Evolutionary conservation across 306 rosid species (phyloP), one percentile per base, ranked within the genome.

Genomic region (Corylus avellana): DNA sequence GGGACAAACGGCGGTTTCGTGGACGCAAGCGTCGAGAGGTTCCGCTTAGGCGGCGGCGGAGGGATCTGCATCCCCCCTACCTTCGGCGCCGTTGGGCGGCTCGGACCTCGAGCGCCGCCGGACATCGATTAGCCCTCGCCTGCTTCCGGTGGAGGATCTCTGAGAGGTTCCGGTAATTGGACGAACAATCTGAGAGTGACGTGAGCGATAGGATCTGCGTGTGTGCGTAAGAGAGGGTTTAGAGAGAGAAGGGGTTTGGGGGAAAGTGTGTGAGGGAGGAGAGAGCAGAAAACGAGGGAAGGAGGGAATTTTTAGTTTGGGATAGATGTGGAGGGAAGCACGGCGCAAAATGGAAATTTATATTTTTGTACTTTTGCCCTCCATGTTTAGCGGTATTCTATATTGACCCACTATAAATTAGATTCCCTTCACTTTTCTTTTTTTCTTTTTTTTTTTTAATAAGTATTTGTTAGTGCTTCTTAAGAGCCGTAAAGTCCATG

Each of bases 271-370:
- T 56, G 77, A 51, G 72, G 79, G 80, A 74, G 77, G 35, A 81
- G 73, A 74, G 86, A 91, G 91, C 84, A 93, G 97, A 91, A 89
- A 89, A 93, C 95, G 98, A 93, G 98, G 98, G 97, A 92, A 91
- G 95, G 98, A 93, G 97, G 98, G 98, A 92, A 90, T 89, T 96
- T 91, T 91, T 67, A n/a, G 87, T 87, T 93, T 93, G 94, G 92
- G 98, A 90, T 89, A 84, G 94, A 87, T 91, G 98, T 96, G 99
- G 99, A 96, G 99, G 99, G 99, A 93, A 96, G 83, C 77, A 67
- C 51, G 58, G 88, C 64, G 81, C 67, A 77, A 84, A 78, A 80
- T 57, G 75, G 66, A 42, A 39, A 51, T 73, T 49, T 76, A 73
- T 22, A 1, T 39, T 69, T 81, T 84, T 82, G 72, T 49, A 50